Conservation (phyloP, 2,329 filamentous ascomycete species). For the Alternaria alternata region DNA sequence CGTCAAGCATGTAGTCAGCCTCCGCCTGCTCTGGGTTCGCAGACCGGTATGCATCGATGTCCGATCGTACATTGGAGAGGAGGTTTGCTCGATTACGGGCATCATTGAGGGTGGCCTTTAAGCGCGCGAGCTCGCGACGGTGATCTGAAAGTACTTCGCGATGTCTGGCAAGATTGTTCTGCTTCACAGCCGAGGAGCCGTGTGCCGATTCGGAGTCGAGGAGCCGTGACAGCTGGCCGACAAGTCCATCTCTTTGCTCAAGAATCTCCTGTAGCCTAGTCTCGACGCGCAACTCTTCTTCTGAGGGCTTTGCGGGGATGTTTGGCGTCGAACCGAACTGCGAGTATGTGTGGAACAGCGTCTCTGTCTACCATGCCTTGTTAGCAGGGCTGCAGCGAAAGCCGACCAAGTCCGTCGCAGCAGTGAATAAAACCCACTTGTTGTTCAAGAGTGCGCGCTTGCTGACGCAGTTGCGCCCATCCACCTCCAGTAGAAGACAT, state of each 20-base stretch:
- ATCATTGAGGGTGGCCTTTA: constrained; percentile 76
- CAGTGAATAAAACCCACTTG: constrained; percentile 68
- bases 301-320: constrained; percentile 81
- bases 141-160: constrained; percentile 90
- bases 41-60: constrained; percentile 88
- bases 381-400: constrained; percentile 33
- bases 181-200: constrained; percentile 91
- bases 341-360: constrained; percentile 82
- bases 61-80: constrained; percentile 86
- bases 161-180: constrained; percentile 91
- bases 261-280: constrained; percentile 83
- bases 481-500: constrained; percentile 58
- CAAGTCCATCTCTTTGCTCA: constrained; percentile 84
- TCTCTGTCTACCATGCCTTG: constrained; percentile 73
- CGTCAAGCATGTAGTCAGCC: constrained; percentile 96
- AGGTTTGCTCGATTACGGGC: constrained; percentile 89
- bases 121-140: constrained; percentile 78
- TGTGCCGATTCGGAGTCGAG: constrained; percentile 91
- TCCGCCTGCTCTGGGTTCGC: constrained; percentile 83
- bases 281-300: constrained; percentile 84
- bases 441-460: constrained; percentile 85
- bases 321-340: constrained; percentile 85
- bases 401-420: constrained; percentile 22
- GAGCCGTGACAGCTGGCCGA: constrained; percentile 83
- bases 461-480: constrained; percentile 94